A percentile compares a stretch with the other conserved stretches of the same genome.
Evolutionary conservation across 495 filamentous ascomycete genomes (phyloP).

Genomic region (Talaromyces thailandensis): DNA sequence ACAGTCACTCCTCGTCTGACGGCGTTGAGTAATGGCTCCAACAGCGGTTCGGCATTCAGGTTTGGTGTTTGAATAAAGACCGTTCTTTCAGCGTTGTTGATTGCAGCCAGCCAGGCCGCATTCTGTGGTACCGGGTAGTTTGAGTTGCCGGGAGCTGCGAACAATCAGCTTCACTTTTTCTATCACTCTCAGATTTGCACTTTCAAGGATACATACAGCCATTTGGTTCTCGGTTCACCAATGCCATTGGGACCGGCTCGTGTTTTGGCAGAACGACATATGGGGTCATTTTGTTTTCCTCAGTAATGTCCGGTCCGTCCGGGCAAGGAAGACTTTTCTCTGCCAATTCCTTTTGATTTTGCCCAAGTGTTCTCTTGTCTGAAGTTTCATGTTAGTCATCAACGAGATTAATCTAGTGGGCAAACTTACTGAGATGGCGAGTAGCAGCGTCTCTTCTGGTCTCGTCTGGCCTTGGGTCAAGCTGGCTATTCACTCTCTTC

Average conservation of each 20-base stretch:
- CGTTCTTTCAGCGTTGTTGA: conserved; percentile 49
- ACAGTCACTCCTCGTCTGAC: conserved; percentile 58
- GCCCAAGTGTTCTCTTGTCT: conserved; percentile 4
- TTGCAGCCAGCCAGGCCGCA: conserved; percentile 56
- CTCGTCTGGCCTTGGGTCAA: conserved; percentile 41
- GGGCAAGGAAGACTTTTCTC: conserved; percentile 39
- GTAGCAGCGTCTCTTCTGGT: conserved; percentile 46
- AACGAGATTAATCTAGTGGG: background rate
- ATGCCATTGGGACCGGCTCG: conserved; percentile 57
- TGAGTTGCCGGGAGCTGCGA: conserved; percentile 45
- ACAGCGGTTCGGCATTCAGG: conserved; percentile 60
- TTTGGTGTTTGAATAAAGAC: conserved; percentile 72
- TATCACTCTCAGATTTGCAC: too few species aligned
- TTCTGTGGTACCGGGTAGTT: conserved; percentile 61
- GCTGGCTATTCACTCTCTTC: conserved; percentile 43
- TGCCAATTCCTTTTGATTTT: conserved; percentile 38
- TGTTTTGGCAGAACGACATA: conserved; percentile 46
- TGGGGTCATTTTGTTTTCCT: conserved; percentile 49
- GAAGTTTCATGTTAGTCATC: conserved; percentile 3
- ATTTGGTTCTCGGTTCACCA: conserved; percentile 60
- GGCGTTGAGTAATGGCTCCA: conserved; percentile 52
- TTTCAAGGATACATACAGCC: conserved; percentile 30
- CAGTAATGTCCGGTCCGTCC: conserved; percentile 42
- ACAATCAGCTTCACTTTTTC: too few species aligned
- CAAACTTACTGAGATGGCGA: conserved; percentile 46